Base-by-base conservation (phyloP, 352 stramenopile genomes). In the Phytopythium mirpurense region DNA sequence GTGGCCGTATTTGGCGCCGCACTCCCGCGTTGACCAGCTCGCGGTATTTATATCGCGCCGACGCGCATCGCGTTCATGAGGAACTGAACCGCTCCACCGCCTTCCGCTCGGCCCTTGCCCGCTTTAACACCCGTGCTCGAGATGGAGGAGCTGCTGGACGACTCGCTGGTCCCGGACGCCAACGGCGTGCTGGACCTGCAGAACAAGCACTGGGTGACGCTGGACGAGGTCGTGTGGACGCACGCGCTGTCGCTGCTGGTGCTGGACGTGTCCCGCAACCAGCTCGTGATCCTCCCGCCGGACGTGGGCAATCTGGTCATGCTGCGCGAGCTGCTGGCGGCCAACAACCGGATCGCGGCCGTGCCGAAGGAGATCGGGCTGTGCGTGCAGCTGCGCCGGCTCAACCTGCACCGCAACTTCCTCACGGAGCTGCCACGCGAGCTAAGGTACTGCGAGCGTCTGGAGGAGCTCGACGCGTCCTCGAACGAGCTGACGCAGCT, bases 111-210 rank as follows among this genome's bases (percentile, higher is more conserved):
- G n/a, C n/a, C n/a, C n/a, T n/a, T n/a, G n/a, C n/a, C n/a, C n/a
- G n/a, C n/a, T n/a, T n/a, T n/a, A n/a, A n/a, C n/a, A n/a, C n/a
- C n/a, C n/a, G n/a, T n/a, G n/a, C n/a, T n/a, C 5, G 24, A 31
- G 3, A 91, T 91, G 81, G 81, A 91, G 51, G 78, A 90, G 47
- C 56, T 88, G n/a, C 58, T 86, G n/a, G 78, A 90, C 40, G 72
- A 71, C 7, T 70, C 72, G 9, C 65, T 92, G 10, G 62, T 61
- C 38, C 77, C 81, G 4, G 77, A 92, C 55, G 77, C 67, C 26
- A 92, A 90, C 37, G 81, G 81, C 15, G 54, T 83, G 49, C 63
- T 92, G 18, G 72, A 92, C 53, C 66, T 92, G 34, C 67, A 81
- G 54, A 72, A 90, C 60, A 88, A 86, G 54, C 71, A 86, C 62